phyloP scores from a whole-genome alignment of 768 basidiomycete genomes.

The Candolleomyces efflorescens region DNA sequence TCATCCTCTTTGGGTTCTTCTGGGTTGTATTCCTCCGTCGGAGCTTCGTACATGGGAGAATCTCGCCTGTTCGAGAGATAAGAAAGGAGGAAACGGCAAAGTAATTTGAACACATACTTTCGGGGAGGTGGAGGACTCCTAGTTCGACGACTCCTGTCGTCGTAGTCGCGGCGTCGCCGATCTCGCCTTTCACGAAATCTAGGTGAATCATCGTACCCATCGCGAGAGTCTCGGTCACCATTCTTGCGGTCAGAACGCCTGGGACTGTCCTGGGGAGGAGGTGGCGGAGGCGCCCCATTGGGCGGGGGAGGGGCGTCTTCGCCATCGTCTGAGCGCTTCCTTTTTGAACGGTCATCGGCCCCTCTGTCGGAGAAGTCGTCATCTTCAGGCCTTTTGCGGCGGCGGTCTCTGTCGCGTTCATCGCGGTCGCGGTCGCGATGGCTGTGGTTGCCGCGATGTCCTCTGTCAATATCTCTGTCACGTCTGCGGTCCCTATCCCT shows the following conservation, averaged over 20 bases:
- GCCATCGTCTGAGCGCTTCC: conserved; percentile 57
- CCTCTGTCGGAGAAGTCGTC: conserved; percentile 26
- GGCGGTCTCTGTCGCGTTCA: conserved; percentile 50
- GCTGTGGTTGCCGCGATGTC: conserved; percentile 46
- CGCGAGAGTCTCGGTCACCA: conserved; percentile 42
- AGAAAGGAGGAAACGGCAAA: conserved; percentile 1
- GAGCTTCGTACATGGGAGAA: conserved; percentile 65
- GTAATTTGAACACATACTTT: conserved; percentile 31
- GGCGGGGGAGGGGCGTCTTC: conserved; percentile 36
- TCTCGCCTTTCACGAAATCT: conserved; percentile 35
- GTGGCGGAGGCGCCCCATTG: conserved; percentile 36
- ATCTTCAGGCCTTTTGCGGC: conserved; percentile 38
- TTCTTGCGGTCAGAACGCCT: conserved; percentile 53
- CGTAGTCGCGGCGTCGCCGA: conserved; percentile 37
- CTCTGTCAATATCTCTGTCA: conserved; percentile 47
- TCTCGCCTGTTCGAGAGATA: conserved; percentile 45
- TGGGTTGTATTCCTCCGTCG: conserved; percentile 69
- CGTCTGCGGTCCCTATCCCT: conserved; percentile 47
- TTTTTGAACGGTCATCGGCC: conserved; percentile 53
- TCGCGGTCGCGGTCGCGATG: conserved; percentile 49
- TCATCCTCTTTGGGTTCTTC: conserved; percentile 95
- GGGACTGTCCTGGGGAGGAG: conserved; percentile 46
- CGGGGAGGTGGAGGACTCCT: conserved; percentile 34
- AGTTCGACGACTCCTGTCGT: conserved; percentile 33
- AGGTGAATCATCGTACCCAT: conserved; percentile 57